Conservation (phyloP, 495 filamentous ascomycete species). For the Usnea hakonensis region DNA sequence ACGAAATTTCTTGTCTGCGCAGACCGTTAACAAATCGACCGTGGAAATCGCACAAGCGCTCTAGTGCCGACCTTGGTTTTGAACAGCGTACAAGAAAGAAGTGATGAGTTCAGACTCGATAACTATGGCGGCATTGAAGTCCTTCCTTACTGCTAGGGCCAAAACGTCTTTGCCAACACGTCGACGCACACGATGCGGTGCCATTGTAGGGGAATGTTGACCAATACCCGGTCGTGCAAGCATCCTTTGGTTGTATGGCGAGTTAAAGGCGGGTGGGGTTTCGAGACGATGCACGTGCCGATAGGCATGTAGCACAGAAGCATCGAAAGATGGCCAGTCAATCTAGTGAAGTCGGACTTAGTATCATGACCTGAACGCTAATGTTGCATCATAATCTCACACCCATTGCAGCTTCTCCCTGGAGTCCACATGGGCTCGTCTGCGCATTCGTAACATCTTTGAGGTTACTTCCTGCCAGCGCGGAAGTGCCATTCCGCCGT, state of each 20-base stretch:
- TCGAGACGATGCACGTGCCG: constrained; percentile 57
- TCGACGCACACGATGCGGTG: constrained; percentile 49
- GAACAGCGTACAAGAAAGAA: constrained; percentile 65
- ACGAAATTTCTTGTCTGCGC: constrained; percentile 39
- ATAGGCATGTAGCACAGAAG: constrained; percentile 57
- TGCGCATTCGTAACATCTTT: constrained; percentile 29
- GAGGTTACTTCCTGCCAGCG: constrained; percentile 23
- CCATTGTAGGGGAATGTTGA: constrained; percentile 63
- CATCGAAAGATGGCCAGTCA: constrained; percentile 55
- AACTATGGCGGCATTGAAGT: constrained; percentile 69
- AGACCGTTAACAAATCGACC: neutral
- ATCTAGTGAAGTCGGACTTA: constrained; percentile 41
- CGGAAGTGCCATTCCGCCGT: constrained; percentile 22
- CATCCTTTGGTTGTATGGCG: constrained; percentile 54
- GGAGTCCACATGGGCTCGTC: neutral
- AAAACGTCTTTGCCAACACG: constrained; percentile 59
- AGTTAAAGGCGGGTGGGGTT: constrained; percentile 54
- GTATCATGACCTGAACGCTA: neutral
- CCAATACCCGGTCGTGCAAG: constrained; percentile 57
- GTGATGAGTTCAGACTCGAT: constrained; percentile 71
- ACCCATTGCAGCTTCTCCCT: neutral
- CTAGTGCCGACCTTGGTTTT: constrained; percentile 44
- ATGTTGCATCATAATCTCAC: neutral
- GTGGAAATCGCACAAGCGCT: neutral
- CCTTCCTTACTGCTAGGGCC: constrained; percentile 62